Conservation (phyloP, 1,139 yeast genomes). For the Candida neerlandica region DNA sequence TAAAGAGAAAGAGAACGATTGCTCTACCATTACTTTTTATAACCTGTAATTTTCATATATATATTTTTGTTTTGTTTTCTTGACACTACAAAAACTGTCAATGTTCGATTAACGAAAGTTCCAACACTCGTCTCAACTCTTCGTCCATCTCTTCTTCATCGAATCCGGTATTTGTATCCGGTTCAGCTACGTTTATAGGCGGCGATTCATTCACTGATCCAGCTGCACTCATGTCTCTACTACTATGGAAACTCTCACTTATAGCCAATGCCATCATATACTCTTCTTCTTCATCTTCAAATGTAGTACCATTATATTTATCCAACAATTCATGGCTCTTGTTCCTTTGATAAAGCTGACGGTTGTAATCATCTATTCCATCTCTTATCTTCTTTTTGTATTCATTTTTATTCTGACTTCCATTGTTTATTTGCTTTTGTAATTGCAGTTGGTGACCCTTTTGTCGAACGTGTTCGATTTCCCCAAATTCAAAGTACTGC, state of each 20-base stretch:
- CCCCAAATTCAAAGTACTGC: slow-evolving; percentile 68
- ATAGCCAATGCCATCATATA: slow-evolving; percentile 55
- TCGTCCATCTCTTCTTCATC: slow-evolving; percentile 19
- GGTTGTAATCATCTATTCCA: slow-evolving; percentile 42
- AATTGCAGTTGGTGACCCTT: slow-evolving; percentile 7
- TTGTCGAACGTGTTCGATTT: slow-evolving; percentile 8
- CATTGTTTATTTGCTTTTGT: slow-evolving; percentile 12
- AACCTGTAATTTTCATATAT: no score
- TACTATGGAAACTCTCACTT: slow-evolving; percentile 38
- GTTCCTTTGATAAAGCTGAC: slow-evolving; percentile 21
- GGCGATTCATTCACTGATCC: neutral
- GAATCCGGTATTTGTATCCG: neutral
- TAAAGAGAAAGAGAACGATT: no score
- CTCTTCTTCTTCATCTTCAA: slow-evolving; percentile 48
- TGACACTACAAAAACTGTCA: no score
- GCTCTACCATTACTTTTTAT: no score
- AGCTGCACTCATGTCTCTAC: slow-evolving; percentile 10
- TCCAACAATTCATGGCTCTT: slow-evolving; percentile 33
- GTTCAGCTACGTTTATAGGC: slow-evolving; percentile 11
- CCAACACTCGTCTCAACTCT: slow-evolving; percentile 26
- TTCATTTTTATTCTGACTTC: slow-evolving; percentile 13
- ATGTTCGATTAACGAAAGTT: slow-evolving; percentile 28
- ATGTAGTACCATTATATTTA: slow-evolving; percentile 46
- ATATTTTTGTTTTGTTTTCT: no score
- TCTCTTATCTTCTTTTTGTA: slow-evolving; percentile 30